A percentile compares a stretch with the other conserved stretches of the same genome.
Conservation (phyloP, 192 early-diverging fungal species). For the Coemansia aciculifera region DNA sequence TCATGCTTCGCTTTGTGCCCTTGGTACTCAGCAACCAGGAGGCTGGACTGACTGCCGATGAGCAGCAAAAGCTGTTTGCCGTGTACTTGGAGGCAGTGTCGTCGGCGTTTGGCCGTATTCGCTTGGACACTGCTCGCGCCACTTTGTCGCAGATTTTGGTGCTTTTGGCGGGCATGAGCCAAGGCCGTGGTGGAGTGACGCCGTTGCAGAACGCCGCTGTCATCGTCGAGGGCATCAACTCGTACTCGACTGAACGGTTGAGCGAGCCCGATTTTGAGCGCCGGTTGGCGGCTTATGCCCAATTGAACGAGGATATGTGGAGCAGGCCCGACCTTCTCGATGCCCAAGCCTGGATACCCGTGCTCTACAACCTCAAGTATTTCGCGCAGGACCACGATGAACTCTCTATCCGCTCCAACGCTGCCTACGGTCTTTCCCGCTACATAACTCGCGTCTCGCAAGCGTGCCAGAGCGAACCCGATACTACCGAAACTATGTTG, state of each 20-base stretch:
- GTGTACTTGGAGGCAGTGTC: conserved; percentile 69
- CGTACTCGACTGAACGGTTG: conserved; percentile 69
- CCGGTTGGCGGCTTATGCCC: conserved; percentile 74
- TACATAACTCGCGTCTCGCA: conserved; percentile 65
- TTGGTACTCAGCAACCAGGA: conserved; percentile 57
- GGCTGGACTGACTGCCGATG: conserved; percentile 1
- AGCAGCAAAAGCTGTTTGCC: conserved; percentile 38
- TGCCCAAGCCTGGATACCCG: conserved; percentile 78
- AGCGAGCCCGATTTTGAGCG: conserved; percentile 88
- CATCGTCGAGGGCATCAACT: conserved; percentile 75
- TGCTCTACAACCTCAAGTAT: conserved; percentile 86
- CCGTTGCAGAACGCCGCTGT: conserved; percentile 51
- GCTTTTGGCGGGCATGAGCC: conserved; percentile 65
- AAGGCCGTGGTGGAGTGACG: background rate
- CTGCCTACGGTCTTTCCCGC: conserved; percentile 69
- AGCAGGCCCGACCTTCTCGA: conserved; percentile 52
- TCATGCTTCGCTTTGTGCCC: conserved; percentile 77
- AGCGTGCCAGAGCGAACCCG: conserved; percentile 15
- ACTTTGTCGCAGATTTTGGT: conserved; percentile 65
- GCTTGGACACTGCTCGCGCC: conserved; percentile 62
- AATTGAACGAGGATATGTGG: conserved; percentile 72
- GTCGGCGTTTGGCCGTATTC: conserved; percentile 69
- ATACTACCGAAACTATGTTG: conserved; percentile 12
- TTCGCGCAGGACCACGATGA: conserved; percentile 83
- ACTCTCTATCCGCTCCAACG: conserved; percentile 81